Conservation (phyloP, 345 rosid species). For the Corymbia maculata region DNA sequence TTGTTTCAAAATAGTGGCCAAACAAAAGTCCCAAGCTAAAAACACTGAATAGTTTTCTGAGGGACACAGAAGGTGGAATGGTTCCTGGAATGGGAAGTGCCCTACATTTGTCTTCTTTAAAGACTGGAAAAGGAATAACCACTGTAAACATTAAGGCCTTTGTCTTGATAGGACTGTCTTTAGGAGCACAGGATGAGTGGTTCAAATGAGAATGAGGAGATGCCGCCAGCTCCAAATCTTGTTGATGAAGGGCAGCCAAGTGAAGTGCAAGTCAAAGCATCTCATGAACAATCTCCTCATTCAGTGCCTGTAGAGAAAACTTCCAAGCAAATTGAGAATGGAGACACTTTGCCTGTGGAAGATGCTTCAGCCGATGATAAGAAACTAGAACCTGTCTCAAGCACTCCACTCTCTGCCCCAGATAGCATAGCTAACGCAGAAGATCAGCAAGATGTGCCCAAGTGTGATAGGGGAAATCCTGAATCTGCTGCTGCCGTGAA, state of each 20-base stretch:
- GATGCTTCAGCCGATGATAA: neutral
- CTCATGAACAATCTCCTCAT: neutral
- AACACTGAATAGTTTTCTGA: neutral
- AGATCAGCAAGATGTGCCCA: neutral
- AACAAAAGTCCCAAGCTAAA: neutral
- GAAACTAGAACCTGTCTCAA: slow-evolving; percentile 6
- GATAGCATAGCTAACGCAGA: slow-evolving; percentile 9
- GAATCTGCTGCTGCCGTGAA: neutral
- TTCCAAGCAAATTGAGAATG: neutral
- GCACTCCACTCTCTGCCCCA: neutral
- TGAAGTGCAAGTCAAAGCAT: neutral
- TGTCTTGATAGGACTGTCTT: neutral
- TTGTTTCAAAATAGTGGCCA: neutral
- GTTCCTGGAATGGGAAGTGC: neutral
- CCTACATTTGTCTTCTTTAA: neutral
- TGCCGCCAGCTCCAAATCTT: neutral
- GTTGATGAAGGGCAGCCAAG: neutral
- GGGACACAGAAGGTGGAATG: neutral
- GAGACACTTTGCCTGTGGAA: neutral
- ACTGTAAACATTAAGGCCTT: neutral
- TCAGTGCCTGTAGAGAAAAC: neutral
- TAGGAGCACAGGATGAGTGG: neutral
- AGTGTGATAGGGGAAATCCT: slow-evolving; percentile 5
- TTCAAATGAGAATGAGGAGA: neutral
- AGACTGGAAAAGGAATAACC: neutral